These are phyloP conservation scores for Cercospora berteroae DNA, from an alignment of 2,329 filamentous ascomycete genomes.

Conservation along the genomic window DNA sequence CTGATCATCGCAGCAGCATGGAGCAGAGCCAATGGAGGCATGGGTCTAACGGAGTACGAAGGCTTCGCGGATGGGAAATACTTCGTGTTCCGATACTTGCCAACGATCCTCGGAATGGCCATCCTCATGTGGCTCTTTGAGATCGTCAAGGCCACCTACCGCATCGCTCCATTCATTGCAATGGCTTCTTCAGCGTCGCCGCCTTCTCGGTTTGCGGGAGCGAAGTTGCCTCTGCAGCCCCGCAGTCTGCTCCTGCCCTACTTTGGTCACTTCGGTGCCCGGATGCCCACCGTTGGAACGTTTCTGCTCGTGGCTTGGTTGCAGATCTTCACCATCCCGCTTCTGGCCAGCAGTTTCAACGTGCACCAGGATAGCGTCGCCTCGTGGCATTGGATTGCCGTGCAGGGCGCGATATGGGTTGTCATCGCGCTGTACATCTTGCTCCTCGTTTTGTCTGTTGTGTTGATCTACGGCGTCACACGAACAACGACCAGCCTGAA, in stretches of 20 bases:
- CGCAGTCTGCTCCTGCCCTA: conserved; percentile 67
- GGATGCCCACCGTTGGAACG: conserved; percentile 65
- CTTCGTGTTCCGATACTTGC: conserved; percentile 83
- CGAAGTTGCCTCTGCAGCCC: conserved; percentile 62
- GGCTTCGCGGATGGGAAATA: conserved; percentile 71
- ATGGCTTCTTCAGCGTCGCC: conserved; percentile 66
- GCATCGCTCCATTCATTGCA: conserved; percentile 73
- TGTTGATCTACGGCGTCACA: conserved; percentile 59
- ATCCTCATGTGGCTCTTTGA: conserved; percentile 76
- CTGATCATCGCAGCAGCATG: conserved; percentile 72
- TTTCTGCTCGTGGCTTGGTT: conserved; percentile 72
- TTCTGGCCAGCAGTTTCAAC: conserved; percentile 75
- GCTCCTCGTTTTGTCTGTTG: conserved; percentile 57
- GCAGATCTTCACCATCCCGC: conserved; percentile 73
- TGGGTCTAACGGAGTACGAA: conserved; percentile 67
- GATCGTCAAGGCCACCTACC: conserved; percentile 69
- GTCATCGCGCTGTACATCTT: conserved; percentile 71
- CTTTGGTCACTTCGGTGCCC: conserved; percentile 65
- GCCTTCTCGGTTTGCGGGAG: conserved; percentile 59
- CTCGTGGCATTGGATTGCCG: conserved; percentile 75
- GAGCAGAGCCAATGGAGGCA: conserved; percentile 52
- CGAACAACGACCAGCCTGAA: conserved; percentile 65
- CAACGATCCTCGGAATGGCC: conserved; percentile 69
- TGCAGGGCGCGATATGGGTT: conserved; percentile 75
- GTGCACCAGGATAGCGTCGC: conserved; percentile 58